Evolutionary conservation across 441 rosid species (phyloP).

Genomic region (Rhodomyrtus psidioides): DNA sequence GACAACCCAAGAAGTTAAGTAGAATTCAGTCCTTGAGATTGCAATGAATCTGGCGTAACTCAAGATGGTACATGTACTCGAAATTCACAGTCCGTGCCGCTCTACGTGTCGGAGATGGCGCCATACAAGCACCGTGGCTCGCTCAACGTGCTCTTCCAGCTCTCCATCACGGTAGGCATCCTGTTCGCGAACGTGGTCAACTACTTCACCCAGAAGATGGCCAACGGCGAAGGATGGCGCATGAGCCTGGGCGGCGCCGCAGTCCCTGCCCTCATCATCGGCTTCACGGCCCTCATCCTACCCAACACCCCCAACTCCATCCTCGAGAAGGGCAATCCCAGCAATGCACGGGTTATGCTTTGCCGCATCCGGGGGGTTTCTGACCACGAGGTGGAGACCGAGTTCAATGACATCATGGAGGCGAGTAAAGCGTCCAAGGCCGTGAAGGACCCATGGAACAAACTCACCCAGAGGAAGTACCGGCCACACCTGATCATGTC

Average conservation of each 20-base stretch:
- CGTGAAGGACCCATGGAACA: background rate
- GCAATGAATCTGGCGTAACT: background rate
- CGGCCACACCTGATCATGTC: background rate
- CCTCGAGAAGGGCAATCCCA: background rate
- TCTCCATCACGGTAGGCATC: background rate
- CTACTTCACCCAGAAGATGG: background rate
- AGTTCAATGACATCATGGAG: background rate
- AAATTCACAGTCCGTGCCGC: background rate
- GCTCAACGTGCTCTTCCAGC: background rate
- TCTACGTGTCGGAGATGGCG: background rate
- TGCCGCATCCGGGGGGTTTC: background rate
- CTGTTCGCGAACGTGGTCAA: background rate
- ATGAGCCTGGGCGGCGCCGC: background rate
- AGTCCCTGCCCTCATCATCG: background rate
- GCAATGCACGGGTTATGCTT: background rate
- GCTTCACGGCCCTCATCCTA: background rate
- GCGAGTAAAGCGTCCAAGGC: background rate
- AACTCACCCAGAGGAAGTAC: background rate
- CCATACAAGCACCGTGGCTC: slow-evolving; percentile 1
- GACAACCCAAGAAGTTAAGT: background rate
- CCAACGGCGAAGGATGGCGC: background rate
- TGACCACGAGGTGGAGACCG: background rate
- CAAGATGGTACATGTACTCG: background rate
- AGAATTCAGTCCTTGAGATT: background rate
- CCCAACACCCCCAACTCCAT: slow-evolving; percentile 1